Evolutionary conservation across 2,329 filamentous ascomycete genomes (phyloP).

Genomic region (Calonectria henricotiae): DNA sequence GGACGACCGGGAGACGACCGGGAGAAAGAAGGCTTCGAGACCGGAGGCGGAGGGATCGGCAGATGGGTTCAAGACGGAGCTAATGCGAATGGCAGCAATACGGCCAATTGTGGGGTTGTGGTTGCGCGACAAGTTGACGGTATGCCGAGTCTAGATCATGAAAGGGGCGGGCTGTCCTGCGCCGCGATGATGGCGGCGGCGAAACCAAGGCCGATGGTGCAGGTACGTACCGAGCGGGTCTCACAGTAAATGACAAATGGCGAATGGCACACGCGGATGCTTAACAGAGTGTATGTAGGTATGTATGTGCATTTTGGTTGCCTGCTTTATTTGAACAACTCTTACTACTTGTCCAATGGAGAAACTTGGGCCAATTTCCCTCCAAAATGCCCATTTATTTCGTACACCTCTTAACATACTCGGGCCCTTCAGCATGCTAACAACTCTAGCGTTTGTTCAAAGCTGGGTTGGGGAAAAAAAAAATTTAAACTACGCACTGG

Average conservation of each 20-base stretch:
- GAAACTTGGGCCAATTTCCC: too few species aligned
- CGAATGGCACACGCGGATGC: too few species aligned
- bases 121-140: slow-evolving; percentile 24
- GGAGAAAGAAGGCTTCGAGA: not conserved
- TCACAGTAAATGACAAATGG: not conserved
- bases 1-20: not conserved
- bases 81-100: slow-evolving; percentile 11
- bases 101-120: slow-evolving; percentile 10
- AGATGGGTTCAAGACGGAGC: slow-evolving; percentile 16
- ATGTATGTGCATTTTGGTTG: too few species aligned
- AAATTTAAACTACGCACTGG: not conserved
- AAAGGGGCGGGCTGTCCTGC: slow-evolving; percentile 25
- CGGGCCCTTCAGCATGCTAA: not conserved
- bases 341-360: too few species aligned
- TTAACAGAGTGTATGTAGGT: too few species aligned
- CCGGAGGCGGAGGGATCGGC: slow-evolving; percentile 12
- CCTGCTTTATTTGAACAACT: too few species aligned
- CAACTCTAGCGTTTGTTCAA: too few species aligned
- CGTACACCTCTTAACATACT: not conserved
- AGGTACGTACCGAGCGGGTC: slow-evolving; percentile 7
- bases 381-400: too few species aligned
- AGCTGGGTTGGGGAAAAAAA: not conserved
- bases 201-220: slow-evolving; percentile 31
- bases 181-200: slow-evolving; percentile 26
- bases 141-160: slow-evolving; percentile 12